Percentiles rank a stretch among this genome's conserved stretches.
These are phyloP conservation scores for Mayamaea pseudoterrestris DNA, from an alignment of 108 stramenopile genomes.

Conservation along the genomic window DNA sequence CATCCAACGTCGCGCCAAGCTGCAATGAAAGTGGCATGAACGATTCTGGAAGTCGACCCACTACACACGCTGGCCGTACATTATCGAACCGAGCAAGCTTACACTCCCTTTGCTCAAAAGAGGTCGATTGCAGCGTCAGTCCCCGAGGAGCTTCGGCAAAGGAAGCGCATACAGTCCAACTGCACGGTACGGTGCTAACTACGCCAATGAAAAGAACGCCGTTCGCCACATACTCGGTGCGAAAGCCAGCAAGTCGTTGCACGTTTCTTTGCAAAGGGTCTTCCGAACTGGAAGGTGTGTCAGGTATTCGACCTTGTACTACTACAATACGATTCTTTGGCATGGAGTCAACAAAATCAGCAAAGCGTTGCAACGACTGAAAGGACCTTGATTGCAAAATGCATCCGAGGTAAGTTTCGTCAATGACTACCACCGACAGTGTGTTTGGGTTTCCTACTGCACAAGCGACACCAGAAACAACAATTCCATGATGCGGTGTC, in stretches of 20 bases:
- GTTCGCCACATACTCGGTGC: too few relatives aligned
- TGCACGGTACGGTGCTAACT: too few relatives aligned
- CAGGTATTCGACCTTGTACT: slow-evolving; percentile 1
- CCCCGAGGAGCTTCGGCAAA: too few relatives aligned
- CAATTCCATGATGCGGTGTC: slow-evolving; percentile 18
- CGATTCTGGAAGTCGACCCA: slow-evolving; percentile 51
- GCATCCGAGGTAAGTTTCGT: slow-evolving; percentile 37
- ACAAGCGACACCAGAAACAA: slow-evolving; percentile 36
- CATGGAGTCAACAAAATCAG: slow-evolving; percentile 32
- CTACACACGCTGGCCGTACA: slow-evolving; percentile 29
- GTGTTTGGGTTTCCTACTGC: slow-evolving; percentile 28
- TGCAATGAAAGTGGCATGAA: slow-evolving; percentile 59
- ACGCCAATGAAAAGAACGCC: too few relatives aligned
- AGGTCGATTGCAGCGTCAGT: too few relatives aligned
- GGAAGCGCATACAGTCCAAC: too few relatives aligned
- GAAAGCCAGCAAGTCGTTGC: too few relatives aligned
- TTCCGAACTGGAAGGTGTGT: too few relatives aligned
- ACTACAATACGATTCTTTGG: slow-evolving; percentile 48
- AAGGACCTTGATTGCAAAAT: slow-evolving; percentile 58
- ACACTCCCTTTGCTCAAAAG: too few relatives aligned
- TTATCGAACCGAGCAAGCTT: too few relatives aligned
- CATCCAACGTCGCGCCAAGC: slow-evolving; percentile 32
- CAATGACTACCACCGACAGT: slow-evolving; percentile 53
- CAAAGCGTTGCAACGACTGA: slow-evolving; percentile 23
- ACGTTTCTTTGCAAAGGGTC: too few relatives aligned